Conservation (phyloP, 192 early-diverging fungal genomes). For the Podila epicladia region DNA sequence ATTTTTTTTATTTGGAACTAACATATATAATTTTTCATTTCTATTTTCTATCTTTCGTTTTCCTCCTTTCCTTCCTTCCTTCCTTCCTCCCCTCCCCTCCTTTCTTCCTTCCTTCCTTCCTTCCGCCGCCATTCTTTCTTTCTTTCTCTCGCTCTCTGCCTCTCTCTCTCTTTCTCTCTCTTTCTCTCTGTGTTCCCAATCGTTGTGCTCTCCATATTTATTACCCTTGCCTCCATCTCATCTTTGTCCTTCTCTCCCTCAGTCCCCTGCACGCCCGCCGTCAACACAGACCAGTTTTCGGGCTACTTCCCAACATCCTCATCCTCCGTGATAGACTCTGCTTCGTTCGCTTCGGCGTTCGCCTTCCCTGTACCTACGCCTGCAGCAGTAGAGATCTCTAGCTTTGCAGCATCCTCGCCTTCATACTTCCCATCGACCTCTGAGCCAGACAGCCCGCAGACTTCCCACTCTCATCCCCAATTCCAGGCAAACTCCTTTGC, state of each 20-base stretch:
- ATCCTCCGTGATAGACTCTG: neutral
- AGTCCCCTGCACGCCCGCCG: neutral
- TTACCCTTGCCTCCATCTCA: neutral
- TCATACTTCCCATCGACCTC: conserved; percentile 39
- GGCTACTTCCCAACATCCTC: neutral
- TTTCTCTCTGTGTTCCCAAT: neutral
- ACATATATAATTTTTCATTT: no score
- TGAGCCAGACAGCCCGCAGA: neutral
- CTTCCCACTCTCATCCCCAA: conserved; percentile 15
- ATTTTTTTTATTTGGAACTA: no score
- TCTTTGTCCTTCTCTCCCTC: neutral
- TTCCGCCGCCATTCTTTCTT: neutral
- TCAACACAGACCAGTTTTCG: conserved; percentile 4
- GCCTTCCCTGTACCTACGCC: conserved; percentile 34
- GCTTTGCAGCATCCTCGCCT: conserved; percentile 39
- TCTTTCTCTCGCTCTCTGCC: neutral
- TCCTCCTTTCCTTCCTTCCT: neutral
- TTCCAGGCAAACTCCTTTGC: neutral
- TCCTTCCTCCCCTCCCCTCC: neutral
- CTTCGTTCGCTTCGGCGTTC: conserved; percentile 12
- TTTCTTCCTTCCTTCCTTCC: neutral
- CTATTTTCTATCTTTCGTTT: neutral
- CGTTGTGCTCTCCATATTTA: neutral
- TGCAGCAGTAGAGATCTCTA: conserved; percentile 37
- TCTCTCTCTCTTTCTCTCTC: neutral